Percentiles rank a stretch among this genome's conserved stretches.
Evolutionary conservation across 2,329 filamentous ascomycete genomes (phyloP).

Genomic region (Fusarium sacchari): DNA sequence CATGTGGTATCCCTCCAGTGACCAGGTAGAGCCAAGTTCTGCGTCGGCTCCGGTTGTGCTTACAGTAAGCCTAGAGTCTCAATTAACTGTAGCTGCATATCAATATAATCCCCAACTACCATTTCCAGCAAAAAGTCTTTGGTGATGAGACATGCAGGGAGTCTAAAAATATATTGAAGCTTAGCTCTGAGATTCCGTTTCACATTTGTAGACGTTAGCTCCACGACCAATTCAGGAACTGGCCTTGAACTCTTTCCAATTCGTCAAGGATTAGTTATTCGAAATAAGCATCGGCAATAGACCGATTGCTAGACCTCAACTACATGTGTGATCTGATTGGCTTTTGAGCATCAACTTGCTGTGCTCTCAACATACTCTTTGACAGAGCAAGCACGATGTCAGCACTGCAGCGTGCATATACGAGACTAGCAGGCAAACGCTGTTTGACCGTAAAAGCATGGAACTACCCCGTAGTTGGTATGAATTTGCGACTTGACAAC

Average conservation of each 20-base stretch:
- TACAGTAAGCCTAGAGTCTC: not conserved
- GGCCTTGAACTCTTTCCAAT: too few species aligned
- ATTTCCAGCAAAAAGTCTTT: not conserved
- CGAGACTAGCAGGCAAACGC: not conserved
- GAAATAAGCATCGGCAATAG: too few species aligned
- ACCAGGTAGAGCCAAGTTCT: not conserved
- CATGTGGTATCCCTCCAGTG: not conserved
- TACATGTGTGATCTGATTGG: too few species aligned
- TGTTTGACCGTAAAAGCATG: not conserved
- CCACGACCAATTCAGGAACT: too few species aligned
- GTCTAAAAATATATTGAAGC: not conserved
- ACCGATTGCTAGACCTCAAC: too few species aligned
- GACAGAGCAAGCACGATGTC: not conserved
- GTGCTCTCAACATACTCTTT: rapidly evolving
- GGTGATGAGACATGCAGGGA: rapidly evolving
- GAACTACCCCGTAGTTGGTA: rapidly evolving
- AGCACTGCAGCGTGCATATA: not conserved
- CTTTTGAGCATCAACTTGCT: not conserved
- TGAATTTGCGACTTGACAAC: rapidly evolving
- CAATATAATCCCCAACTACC: too few species aligned
- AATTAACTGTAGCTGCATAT: too few species aligned
- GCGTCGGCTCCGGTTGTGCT: too few species aligned
- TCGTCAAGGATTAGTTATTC: too few species aligned
- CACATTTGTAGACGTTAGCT: rapidly evolving
- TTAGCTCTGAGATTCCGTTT: not conserved